Evolutionary conservation across 345 rosid species (phyloP).

Genomic region (Carallia pectinifolia): DNA sequence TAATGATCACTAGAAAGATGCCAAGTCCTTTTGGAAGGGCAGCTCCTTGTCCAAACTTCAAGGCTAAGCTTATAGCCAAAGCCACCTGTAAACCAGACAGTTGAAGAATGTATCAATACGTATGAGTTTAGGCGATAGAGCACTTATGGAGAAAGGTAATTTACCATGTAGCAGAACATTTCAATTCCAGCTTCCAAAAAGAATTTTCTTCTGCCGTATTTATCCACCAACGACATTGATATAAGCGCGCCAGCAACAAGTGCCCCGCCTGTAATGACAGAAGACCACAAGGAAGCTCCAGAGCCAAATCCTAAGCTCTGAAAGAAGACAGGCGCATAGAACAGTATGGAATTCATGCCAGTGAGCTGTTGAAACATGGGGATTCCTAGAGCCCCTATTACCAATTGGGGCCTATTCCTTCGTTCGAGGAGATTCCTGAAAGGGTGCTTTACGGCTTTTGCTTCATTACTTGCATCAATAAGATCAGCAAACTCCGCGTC

Average conservation of each 20-base stretch:
- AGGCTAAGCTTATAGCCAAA: conserved; percentile 58
- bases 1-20: conserved; percentile 49
- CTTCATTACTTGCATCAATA: conserved; percentile 69
- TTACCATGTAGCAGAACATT: conserved; percentile 76
- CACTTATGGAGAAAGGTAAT: not conserved
- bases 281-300: conserved; percentile 55
- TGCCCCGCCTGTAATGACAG: conserved; percentile 55
- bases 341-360: conserved; percentile 80
- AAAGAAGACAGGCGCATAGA: conserved; percentile 82
- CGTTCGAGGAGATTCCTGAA: conserved; percentile 59
- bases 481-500: conserved; percentile 78
- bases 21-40: conserved; percentile 43
- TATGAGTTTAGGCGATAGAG: not conserved
- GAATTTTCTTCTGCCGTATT: conserved; percentile 69
- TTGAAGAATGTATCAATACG: not conserved
- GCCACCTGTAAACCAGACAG: conserved; percentile 37
- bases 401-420: conserved; percentile 67
- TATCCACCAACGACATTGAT: conserved; percentile 71
- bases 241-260: conserved; percentile 55
- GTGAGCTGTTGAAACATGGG: conserved; percentile 87
- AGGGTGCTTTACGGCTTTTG: conserved; percentile 61
- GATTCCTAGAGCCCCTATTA: conserved; percentile 68
- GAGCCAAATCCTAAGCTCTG: conserved; percentile 86
- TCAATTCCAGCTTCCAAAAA: conserved; percentile 75
- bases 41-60: conserved; percentile 63